Evolutionary conservation across 2,329 filamentous ascomycete genomes (phyloP).

Genomic region (Fusarium falciforme): DNA sequence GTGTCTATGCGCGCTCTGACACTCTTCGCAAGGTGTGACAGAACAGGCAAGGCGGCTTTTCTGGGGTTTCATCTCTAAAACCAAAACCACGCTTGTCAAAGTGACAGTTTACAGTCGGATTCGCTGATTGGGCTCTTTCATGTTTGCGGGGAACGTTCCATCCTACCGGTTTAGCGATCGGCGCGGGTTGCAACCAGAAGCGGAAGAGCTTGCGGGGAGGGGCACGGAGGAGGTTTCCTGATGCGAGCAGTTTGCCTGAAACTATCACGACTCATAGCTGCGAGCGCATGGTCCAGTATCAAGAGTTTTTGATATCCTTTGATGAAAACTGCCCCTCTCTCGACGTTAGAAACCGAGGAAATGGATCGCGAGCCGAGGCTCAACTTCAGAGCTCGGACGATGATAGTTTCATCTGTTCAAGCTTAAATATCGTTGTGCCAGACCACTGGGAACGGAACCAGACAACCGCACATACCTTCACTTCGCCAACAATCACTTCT

Average conservation of each 20-base stretch:
- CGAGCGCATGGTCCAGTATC: not conserved
- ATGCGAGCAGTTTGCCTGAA: not conserved
- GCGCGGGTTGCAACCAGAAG: not conserved
- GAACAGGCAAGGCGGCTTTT: not conserved
- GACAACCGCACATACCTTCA: not conserved
- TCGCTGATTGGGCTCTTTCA: not conserved
- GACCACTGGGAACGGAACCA: not conserved
- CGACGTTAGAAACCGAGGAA: not conserved
- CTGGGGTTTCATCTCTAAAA: not conserved
- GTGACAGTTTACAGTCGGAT: not conserved
- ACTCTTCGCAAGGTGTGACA: not conserved
- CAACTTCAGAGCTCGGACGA: not conserved
- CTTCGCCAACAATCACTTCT: not conserved
- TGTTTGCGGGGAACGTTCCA: not conserved
- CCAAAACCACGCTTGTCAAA: not conserved
- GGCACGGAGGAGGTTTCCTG: not conserved
- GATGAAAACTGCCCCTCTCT: not conserved
- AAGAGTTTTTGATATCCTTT: not conserved
- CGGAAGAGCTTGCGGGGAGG: not conserved
- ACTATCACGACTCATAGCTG: not conserved
- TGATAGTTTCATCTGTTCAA: not conserved
- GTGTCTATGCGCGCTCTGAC: not conserved
- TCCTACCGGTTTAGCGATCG: not conserved
- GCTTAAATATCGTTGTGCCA: not conserved
- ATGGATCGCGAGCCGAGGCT: not conserved